Base-by-base conservation (phyloP, 805 yeast species). In the Starmerella scarabaei region DNA sequence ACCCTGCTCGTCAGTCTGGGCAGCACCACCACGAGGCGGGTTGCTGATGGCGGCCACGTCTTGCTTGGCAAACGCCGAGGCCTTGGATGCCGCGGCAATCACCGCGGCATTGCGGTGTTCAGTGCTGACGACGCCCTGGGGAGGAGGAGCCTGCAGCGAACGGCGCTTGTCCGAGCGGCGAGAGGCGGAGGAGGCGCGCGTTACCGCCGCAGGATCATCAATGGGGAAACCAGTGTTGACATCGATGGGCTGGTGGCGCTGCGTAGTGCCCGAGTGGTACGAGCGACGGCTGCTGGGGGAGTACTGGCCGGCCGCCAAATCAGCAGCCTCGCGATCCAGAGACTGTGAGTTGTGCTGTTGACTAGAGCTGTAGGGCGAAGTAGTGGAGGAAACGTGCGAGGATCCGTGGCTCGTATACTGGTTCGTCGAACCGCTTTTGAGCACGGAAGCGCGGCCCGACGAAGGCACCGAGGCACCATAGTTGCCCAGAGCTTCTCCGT, bases 171-270 rank as follows among this genome's bases (percentile, higher is more conserved):
- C 35, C 7, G 35, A 21, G 24, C 35, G 24, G 18, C 35, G 24
- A 7, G 26, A 23, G 26, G 26, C 26, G 17, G 35, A 32, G 17
- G 24, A 6, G 4, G 26, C 27, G 11, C 17, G 24, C 5, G 27
- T 12, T 4, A 21, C 26, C 8, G n/a, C 14, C 8, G 35, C 9
- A n/a, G 5, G 17, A 18, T 35, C 23, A 36, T 45, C 47, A 8
- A 40, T 29, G 18, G 49, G 47, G 42, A 45, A 45, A 5, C 49
- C 50, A 3, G 46, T 47, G 42, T 28, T 43, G 26, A 46, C 44
- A 21, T 46, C 50, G 19, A 47, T 40, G 6, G 50, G 43, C 35
- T 34, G 38, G 35, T 45, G 46, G 30, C 34, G 31, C 27, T 26
- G 29, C 24, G 37, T 18, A 12, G 27, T 21, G 12, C 31, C 3